These are phyloP conservation scores for Lachnellula willkommii DNA, from an alignment of 2,329 filamentous ascomycete species.

Conservation along the genomic window DNA sequence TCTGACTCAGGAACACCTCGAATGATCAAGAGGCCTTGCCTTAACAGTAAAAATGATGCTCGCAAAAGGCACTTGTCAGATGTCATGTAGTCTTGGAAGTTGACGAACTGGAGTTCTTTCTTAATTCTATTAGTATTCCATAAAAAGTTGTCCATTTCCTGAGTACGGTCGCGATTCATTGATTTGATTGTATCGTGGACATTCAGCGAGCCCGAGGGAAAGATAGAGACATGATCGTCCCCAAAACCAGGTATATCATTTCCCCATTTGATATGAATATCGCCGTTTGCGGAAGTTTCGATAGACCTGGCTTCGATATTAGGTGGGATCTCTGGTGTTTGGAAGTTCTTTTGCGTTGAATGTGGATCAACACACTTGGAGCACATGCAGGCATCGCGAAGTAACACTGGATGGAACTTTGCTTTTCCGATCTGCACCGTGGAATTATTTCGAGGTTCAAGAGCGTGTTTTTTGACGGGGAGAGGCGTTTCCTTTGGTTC, in stretches of 20 bases:
- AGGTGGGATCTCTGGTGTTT: slow-evolving; percentile 56
- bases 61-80: slow-evolving; percentile 51
- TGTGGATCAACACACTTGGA: slow-evolving; percentile 51
- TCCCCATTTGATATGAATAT: slow-evolving; percentile 50
- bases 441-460: too few species aligned
- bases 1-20: slow-evolving; percentile 65
- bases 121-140: slow-evolving; percentile 45
- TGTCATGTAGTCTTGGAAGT: slow-evolving; percentile 67
- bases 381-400: slow-evolving; percentile 57
- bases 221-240: slow-evolving; percentile 24
- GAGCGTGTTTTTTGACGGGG: too few species aligned
- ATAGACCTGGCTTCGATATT: slow-evolving; percentile 37
- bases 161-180: slow-evolving; percentile 3
- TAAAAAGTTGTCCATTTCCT: not conserved
- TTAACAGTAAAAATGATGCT: slow-evolving; percentile 57
- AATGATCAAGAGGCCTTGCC: slow-evolving; percentile 71
- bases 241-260: slow-evolving; percentile 42
- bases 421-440: not conserved
- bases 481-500: too few species aligned
- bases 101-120: slow-evolving; percentile 50
- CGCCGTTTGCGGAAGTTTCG: slow-evolving; percentile 34
- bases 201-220: slow-evolving; percentile 16
- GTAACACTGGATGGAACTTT: slow-evolving; percentile 25
- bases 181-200: not conserved
- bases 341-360: slow-evolving; percentile 59